phyloP scores from a whole-genome alignment of 2,329 filamentous ascomycete genomes.

The Coniella lustricola region DNA sequence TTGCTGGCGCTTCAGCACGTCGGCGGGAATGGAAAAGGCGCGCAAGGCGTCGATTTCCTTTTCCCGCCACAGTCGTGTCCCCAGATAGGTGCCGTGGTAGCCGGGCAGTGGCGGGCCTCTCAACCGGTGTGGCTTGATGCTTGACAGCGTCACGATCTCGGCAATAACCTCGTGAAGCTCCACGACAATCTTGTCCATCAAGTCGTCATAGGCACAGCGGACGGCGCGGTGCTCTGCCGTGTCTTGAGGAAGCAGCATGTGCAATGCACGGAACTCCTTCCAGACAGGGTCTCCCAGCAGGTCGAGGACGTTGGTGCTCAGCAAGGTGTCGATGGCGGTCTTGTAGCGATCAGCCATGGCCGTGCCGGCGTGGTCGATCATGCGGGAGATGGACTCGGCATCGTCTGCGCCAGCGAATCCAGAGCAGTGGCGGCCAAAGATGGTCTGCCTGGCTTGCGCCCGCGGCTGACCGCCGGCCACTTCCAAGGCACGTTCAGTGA shows the following conservation, averaged over 20 bases:
- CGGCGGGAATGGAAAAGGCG: slow-evolving; percentile 28
- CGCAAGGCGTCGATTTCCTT: slow-evolving; percentile 28
- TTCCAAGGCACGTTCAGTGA: slow-evolving; percentile 53
- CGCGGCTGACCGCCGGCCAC: slow-evolving; percentile 30
- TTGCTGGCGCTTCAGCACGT: slow-evolving; percentile 19
- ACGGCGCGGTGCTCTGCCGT: background rate
- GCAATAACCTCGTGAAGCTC: slow-evolving; percentile 11
- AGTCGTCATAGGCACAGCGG: slow-evolving; percentile 7
- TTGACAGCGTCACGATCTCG: background rate
- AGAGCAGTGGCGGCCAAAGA: slow-evolving; percentile 9
- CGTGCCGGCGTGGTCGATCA: slow-evolving; percentile 43
- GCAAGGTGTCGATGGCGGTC: slow-evolving; percentile 24
- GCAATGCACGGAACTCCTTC: slow-evolving; percentile 21
- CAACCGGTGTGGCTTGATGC: background rate
- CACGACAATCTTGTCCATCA: slow-evolving; percentile 11
- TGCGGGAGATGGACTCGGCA: slow-evolving; percentile 7
- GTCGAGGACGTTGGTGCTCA: slow-evolving; percentile 27
- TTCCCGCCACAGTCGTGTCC: background rate
- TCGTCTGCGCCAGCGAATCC: slow-evolving; percentile 10
- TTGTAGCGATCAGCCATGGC: slow-evolving; percentile 42
- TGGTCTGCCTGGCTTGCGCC: slow-evolving; percentile 17
- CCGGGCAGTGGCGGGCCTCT: background rate
- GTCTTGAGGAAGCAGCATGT: slow-evolving; percentile 6
- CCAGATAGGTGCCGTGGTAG: background rate
- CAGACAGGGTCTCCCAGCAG: slow-evolving; percentile 27